Evolutionary conservation across 2,329 filamentous ascomycete genomes (phyloP), one percentile per base, ranked within the genome.

Genomic region (Ophiostoma montium): DNA sequence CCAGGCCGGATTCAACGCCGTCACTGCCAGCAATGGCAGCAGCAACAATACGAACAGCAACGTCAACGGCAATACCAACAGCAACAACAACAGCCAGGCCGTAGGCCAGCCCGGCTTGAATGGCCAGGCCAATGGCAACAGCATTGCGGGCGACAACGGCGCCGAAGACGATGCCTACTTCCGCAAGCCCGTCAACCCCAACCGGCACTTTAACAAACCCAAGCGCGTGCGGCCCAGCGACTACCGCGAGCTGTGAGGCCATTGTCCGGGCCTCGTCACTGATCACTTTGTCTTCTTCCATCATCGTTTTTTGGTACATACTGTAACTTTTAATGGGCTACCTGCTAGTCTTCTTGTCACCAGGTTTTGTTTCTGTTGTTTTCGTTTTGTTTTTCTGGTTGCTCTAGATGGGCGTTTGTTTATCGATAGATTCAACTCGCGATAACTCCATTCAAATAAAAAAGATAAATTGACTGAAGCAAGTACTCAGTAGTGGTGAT

Each of bases 121-220:
- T 13, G 38, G 38, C 13, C 38, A 41, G 19, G 36, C 27, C 21
- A 46, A 35, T 16, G 27, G 18, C n/a, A 44, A 16, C 30, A 33
- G n/a, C 16, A 33, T 15, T 13, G 48, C n/a, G 15, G 46, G 30
- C 65, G 63, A 19, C 39, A 35, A 27, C 2, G 80, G 75, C 51
- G 78, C 79, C 55, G 86, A 94, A 50, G 88, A 94, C 51, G 86
- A 88, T 52, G 86, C 92, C 7, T 98, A 98, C 67, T 94, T 96
- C 63, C 78, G 92, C 51, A 90, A 95, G 64, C 92, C 92, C 0
- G 86, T 96, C 54, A 98, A 98, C 62, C 90, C 89, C 2, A 86
- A 95, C 61, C 79, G 92, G 46, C 86, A 92, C 61, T 83, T 89
- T 64, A 86, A 88, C 60, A 78, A 84, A 58, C 82, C 87, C 58